phyloP scores from a whole-genome alignment of 108 stramenopile species.

The Licmophora abbreviata region DNA sequence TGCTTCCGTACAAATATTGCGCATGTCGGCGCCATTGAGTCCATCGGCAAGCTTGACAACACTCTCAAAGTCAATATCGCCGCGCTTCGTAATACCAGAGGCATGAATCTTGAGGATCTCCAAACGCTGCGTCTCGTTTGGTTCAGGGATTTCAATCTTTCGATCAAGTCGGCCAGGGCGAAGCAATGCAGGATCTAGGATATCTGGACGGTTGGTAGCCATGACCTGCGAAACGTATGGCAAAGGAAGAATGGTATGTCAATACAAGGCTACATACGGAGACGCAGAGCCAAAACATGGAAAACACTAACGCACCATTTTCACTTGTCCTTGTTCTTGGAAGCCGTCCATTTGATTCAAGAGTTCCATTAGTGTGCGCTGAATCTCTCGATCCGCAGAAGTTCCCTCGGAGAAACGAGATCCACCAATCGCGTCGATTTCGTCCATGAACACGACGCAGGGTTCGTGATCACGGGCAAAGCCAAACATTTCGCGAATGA shows the following conservation, averaged over 20 bases:
- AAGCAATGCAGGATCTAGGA: constrained; percentile 96
- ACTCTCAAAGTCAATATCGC: constrained; percentile 96
- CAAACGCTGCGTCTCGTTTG: constrained; percentile 93
- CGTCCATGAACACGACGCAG: constrained; percentile 99
- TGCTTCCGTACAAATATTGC: constrained; percentile 97
- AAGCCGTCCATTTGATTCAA: constrained; percentile 99
- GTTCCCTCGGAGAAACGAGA: constrained; percentile 95
- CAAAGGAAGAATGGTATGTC: too few species aligned
- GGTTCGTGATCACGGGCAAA: constrained; percentile 95
- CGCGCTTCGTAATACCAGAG: constrained; percentile 83
- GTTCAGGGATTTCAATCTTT: constrained; percentile 99
- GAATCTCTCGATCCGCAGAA: constrained; percentile 96
- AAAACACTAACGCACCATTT: too few species aligned
- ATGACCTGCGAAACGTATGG: too few species aligned
- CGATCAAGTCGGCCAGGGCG: constrained; percentile 98
- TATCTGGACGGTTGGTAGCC: constrained; percentile 99
- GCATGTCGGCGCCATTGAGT: constrained; percentile 97
- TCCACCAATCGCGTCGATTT: constrained; percentile 98
- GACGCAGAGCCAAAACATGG: too few species aligned
- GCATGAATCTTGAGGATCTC: constrained; percentile 99
- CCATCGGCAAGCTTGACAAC: constrained; percentile 97
- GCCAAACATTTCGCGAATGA: constrained; percentile 99
- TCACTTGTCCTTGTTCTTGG: constrained; percentile 92
- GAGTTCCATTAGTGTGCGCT: constrained; percentile 98
- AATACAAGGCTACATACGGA: too few species aligned